Percentiles rank a stretch among this genome's conserved stretches.
Conservation (phyloP, 257 asterid genomes). For the Datura wrightii region DNA sequence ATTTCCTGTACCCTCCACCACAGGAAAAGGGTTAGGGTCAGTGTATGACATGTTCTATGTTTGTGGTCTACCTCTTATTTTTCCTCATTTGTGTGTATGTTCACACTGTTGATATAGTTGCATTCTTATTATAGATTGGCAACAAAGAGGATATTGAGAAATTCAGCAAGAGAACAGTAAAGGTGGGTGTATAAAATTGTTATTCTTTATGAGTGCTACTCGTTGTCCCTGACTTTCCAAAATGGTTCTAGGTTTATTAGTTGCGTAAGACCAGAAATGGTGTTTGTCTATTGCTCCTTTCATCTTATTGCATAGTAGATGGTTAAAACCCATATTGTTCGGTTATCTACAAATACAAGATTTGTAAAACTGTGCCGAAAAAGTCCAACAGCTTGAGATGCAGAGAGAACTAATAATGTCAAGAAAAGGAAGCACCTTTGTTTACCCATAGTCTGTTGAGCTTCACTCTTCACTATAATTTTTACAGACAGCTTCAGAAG, state of each 20-base stretch:
- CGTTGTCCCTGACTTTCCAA: not conserved
- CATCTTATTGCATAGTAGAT: not conserved
- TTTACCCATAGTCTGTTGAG: slow-evolving; percentile 3
- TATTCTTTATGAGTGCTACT: slow-evolving; percentile 8
- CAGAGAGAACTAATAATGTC: not conserved
- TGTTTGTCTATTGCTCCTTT: not conserved
- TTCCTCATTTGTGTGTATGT: slow-evolving; percentile 25
- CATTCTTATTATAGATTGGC: slow-evolving; percentile 60
- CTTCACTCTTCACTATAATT: not conserved
- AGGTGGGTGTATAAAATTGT: slow-evolving; percentile 52
- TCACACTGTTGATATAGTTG: slow-evolving; percentile 24
- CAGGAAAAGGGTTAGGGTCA: not conserved
- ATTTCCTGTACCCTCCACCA: not conserved
- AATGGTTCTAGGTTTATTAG: not conserved
- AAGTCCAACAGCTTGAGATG: slow-evolving; percentile 1
- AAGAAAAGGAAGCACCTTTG: slow-evolving; percentile 18
- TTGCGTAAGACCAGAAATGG: not conserved
- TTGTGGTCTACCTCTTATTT: slow-evolving; percentile 28
- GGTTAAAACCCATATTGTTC: slow-evolving; percentile 7
- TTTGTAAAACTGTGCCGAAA: not conserved
- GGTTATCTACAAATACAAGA: slow-evolving; percentile 18
- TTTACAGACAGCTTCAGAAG: not conserved
- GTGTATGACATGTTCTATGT: not conserved
- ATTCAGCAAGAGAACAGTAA: slow-evolving; percentile 96
- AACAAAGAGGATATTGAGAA: slow-evolving; percentile 92